Conservation (phyloP, 257 asterid genomes). For the Solanum habrochaites region DNA sequence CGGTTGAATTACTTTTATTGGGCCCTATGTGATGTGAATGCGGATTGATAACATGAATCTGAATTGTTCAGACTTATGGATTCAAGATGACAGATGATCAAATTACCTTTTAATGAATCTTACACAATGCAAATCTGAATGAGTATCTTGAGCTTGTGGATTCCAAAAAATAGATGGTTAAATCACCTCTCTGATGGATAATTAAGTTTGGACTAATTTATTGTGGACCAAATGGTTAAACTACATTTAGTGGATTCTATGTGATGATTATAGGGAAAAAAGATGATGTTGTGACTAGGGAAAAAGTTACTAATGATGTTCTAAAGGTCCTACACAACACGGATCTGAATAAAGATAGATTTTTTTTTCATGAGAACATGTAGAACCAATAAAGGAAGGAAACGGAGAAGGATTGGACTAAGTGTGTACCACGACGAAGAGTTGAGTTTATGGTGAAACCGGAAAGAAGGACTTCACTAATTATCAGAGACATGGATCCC, state of each 20-base stretch:
- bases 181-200: background rate
- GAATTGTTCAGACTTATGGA: background rate
- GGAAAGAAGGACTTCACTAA: slow-evolving; percentile 25
- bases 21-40: background rate
- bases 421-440: slow-evolving; percentile 31
- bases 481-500: slow-evolving; percentile 15
- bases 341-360: background rate
- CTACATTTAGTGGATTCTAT: background rate
- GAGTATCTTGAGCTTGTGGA: background rate
- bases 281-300: background rate
- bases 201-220: background rate
- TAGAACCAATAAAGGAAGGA: slow-evolving; percentile 39
- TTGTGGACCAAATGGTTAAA: background rate
- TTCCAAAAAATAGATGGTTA: background rate
- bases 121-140: background rate
- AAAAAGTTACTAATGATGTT: background rate
- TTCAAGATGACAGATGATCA: background rate
- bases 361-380: slow-evolving; percentile 12
- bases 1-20: background rate
- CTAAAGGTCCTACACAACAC: background rate
- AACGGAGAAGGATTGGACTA: slow-evolving; percentile 33
- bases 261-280: background rate
- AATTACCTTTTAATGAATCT: background rate
- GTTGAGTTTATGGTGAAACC: slow-evolving; percentile 23
- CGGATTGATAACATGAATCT: background rate